Evolutionary conservation across 2,329 filamentous ascomycete species (phyloP).

Genomic region (Phaeosphaeriaceae sp.): DNA sequence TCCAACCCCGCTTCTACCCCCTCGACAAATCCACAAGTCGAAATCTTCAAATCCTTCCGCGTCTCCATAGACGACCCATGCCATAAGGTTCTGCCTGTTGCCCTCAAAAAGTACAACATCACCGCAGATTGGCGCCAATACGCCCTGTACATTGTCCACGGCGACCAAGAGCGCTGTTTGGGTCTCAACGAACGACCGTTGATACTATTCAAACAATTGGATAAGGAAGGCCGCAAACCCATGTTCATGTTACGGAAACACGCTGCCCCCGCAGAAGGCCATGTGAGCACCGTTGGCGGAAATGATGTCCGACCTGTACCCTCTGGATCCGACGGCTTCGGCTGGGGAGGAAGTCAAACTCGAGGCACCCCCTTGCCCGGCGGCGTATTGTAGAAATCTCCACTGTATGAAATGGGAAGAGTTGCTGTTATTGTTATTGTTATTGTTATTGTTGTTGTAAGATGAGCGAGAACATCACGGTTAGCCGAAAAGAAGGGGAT

Average conservation of each 20-base stretch:
- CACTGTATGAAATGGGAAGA: neutral
- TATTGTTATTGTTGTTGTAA: neutral
- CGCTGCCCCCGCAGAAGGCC: slow-evolving; percentile 60
- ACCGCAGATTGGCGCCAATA: slow-evolving; percentile 98
- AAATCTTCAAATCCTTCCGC: slow-evolving; percentile 98
- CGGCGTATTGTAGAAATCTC: slow-evolving; percentile 23
- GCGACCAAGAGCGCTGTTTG: slow-evolving; percentile 95
- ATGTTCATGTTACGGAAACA: slow-evolving; percentile 95
- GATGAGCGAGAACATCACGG: neutral
- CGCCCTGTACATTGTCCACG: slow-evolving; percentile 96
- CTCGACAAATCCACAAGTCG: slow-evolving; percentile 65
- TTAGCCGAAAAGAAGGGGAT: too few species aligned
- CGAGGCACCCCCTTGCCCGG: slow-evolving; percentile 34
- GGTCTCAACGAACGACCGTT: slow-evolving; percentile 91
- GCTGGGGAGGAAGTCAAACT: slow-evolving; percentile 28
- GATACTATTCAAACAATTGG: slow-evolving; percentile 95
- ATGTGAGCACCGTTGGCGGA: slow-evolving; percentile 49
- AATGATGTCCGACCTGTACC: slow-evolving; percentile 38
- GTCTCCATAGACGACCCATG: slow-evolving; percentile 98
- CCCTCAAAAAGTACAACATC: slow-evolving; percentile 97
- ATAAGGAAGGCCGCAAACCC: slow-evolving; percentile 95
- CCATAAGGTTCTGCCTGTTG: slow-evolving; percentile 94
- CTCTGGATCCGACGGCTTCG: slow-evolving; percentile 26
- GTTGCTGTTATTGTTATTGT: neutral
- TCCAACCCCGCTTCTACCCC: slow-evolving; percentile 28